Percentiles rank a stretch among this genome's conserved stretches.
These are phyloP conservation scores for Casaregolazyma suthepensis DNA, from an alignment of 1,139 yeast species.

Conservation along the genomic window DNA sequence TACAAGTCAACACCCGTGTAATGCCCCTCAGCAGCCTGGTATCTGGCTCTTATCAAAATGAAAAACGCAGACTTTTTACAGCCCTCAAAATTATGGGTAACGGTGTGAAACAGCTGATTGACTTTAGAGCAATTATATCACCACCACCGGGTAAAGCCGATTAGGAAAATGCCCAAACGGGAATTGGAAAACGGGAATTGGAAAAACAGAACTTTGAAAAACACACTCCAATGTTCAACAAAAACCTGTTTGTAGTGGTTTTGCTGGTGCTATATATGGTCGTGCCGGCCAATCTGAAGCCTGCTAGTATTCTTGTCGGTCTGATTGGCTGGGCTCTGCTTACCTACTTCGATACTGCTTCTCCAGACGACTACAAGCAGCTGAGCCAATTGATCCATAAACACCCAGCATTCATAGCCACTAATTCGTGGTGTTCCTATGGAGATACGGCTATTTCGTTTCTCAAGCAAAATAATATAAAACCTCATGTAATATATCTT, in stretches of 20 bases:
- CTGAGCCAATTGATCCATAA: slow-evolving; percentile 57
- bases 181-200: too few relatives aligned
- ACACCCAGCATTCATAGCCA: slow-evolving; percentile 68
- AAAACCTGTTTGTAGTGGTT: background rate
- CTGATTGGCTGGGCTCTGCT: slow-evolving; percentile 2
- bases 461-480: slow-evolving; percentile 11
- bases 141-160: background rate
- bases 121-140: background rate
- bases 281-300: slow-evolving; percentile 1
- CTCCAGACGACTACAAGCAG: slow-evolving; percentile 29
- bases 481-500: slow-evolving; percentile 21
- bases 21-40: background rate
- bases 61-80: background rate
- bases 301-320: slow-evolving; percentile 1
- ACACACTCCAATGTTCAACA: slow-evolving; percentile 4
- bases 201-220: too few relatives aligned
- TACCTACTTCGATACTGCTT: slow-evolving; percentile 9
- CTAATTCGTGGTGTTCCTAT: slow-evolving; percentile 44
- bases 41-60: background rate
- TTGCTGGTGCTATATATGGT: background rate
- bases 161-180: too few relatives aligned
- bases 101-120: background rate
- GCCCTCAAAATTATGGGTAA: background rate
- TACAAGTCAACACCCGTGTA: background rate
- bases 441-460: slow-evolving; percentile 6